Percentiles rank a stretch among this genome's conserved stretches.
Conservation (phyloP, 345 rosid species). For the Pugionium cornutum region DNA sequence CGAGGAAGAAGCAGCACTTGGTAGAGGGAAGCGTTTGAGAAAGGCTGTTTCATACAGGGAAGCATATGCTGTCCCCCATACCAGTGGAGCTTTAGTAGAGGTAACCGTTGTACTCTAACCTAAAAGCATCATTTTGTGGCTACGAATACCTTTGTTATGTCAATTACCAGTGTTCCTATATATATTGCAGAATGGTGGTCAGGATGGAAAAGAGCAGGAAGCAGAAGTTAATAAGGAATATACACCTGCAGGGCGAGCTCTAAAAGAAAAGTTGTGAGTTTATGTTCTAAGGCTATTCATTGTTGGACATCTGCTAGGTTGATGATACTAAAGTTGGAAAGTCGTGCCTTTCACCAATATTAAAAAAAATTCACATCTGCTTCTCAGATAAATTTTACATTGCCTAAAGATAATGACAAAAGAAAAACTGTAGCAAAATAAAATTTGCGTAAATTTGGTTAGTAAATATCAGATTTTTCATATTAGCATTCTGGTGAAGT, state of each 20-base stretch:
- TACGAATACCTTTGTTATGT: conserved; percentile 32
- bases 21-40: conserved; percentile 97
- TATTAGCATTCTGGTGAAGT: conserved; percentile 10
- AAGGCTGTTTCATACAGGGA: conserved; percentile 97
- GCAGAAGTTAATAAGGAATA: conserved; percentile 88
- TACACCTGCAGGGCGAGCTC: conserved; percentile 88
- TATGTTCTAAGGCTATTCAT: conserved; percentile 11
- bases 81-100: conserved; percentile 68
- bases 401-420: conserved; percentile 16
- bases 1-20: conserved; percentile 98
- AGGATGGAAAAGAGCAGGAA: conserved; percentile 82
- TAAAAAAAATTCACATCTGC: conserved; percentile 6
- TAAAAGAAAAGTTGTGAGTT: conserved; percentile 95
- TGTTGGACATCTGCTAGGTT: conserved; percentile 1
- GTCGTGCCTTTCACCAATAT: neutral
- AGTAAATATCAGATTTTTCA: neutral
- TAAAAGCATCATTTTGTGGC: conserved; percentile 16
- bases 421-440: conserved; percentile 3
- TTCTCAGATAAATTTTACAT: conserved; percentile 7
- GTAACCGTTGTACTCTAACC: conserved; percentile 44
- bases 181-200: conserved; percentile 72
- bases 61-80: conserved; percentile 68
- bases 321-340: conserved; percentile 13
- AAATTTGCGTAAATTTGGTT: conserved; percentile 3
- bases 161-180: conserved; percentile 27